A percentile compares a stretch with the other conserved stretches of the same genome.
Evolutionary conservation across 305 asterid genomes (phyloP).

Genomic region (Plantago coronopus): DNA sequence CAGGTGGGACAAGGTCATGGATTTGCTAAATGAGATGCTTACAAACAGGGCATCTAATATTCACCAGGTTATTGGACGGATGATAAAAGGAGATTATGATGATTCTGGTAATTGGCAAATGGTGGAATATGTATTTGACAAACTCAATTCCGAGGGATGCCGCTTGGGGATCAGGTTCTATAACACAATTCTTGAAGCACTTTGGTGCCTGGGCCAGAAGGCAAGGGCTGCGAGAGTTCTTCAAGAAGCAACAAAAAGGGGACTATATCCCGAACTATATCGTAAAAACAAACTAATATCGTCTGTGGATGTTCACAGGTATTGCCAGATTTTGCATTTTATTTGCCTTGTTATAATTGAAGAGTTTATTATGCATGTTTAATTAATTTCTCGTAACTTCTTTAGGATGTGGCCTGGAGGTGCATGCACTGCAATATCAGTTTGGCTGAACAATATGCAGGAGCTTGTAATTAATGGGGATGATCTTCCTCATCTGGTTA

Average conservation of each 20-base stretch:
- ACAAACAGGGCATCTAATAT: constrained; percentile 61
- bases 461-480: constrained; percentile 46
- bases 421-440: constrained; percentile 81
- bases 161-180: constrained; percentile 76
- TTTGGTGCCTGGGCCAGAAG: constrained; percentile 95
- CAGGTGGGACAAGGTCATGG: constrained; percentile 75
- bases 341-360: neutral
- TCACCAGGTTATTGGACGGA: constrained; percentile 90
- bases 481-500: constrained; percentile 77
- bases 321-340: constrained; percentile 11
- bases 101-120: constrained; percentile 88
- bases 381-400: constrained; percentile 19
- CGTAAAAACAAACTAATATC: constrained; percentile 76
- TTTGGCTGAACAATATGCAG: constrained; percentile 76
- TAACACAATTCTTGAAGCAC: constrained; percentile 81
- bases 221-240: constrained; percentile 92
- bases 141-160: constrained; percentile 90
- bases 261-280: constrained; percentile 74
- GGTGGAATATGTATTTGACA: constrained; percentile 91
- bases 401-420: constrained; percentile 97
- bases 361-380: constrained; percentile 7
- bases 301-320: constrained; percentile 97
- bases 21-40: constrained; percentile 71
- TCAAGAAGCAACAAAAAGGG: constrained; percentile 84
- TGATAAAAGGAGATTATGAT: constrained; percentile 86